These are phyloP conservation scores for Fusarium sp. DNA, from an alignment of 2,329 filamentous ascomycete species.

Conservation along the genomic window DNA sequence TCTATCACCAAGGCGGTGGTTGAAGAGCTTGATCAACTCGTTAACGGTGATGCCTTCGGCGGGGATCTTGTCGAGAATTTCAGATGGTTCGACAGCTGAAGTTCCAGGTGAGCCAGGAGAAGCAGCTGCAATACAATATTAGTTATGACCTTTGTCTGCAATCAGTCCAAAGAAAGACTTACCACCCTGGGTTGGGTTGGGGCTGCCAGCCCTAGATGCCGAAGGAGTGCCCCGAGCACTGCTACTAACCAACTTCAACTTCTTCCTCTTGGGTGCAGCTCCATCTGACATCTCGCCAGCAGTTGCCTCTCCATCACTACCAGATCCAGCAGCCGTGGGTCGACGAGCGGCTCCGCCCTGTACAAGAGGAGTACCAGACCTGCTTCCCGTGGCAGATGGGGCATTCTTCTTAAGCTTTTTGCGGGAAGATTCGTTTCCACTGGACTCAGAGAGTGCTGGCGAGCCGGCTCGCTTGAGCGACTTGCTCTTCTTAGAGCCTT, in stretches of 20 bases:
- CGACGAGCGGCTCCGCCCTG: conserved; percentile 52
- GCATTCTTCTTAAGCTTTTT: conserved; percentile 77
- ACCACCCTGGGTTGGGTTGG: conserved; percentile 57
- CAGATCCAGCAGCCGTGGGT: conserved; percentile 63
- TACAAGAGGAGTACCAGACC: conserved; percentile 65
- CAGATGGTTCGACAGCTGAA: conserved; percentile 58
- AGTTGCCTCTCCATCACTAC: conserved; percentile 78
- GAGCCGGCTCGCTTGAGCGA: conserved; percentile 86
- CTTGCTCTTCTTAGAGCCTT: conserved; percentile 63
- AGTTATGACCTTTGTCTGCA: background rate
- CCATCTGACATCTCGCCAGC: conserved; percentile 74
- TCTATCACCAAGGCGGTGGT: conserved; percentile 62
- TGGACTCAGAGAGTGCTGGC: conserved; percentile 88
- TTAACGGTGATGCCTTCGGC: conserved; percentile 65
- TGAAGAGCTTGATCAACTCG: conserved; percentile 65
- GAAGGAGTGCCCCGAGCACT: conserved; percentile 63
- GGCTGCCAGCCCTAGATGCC: conserved; percentile 71
- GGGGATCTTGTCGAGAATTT: conserved; percentile 66
- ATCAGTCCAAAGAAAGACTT: conserved; percentile 34
- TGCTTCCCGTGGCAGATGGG: conserved; percentile 60
- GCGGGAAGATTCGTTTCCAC: conserved; percentile 88
- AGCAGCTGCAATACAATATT: conserved; percentile 38
- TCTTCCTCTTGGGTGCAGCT: conserved; percentile 61
- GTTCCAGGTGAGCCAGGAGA: conserved; percentile 50
- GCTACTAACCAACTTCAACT: conserved; percentile 62